Percentiles rank a stretch among this genome's conserved stretches.
Conservation (phyloP, 352 stramenopile genomes). For the Halophytophthora polymorphica region DNA sequence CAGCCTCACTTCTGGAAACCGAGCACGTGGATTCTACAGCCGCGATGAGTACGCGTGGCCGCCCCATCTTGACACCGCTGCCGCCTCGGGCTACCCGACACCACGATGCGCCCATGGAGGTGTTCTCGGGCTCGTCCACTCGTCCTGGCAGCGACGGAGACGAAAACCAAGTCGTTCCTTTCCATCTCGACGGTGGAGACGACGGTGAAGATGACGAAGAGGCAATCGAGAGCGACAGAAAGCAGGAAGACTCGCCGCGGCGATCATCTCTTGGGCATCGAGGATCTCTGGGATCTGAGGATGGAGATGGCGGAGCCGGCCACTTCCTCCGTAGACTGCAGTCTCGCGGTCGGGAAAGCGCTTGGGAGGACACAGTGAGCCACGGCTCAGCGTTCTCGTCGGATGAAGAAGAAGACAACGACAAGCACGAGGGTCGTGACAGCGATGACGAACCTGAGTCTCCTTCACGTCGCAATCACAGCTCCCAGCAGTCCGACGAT, state of each 20-base stretch:
- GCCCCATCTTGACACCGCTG: conserved; percentile 14
- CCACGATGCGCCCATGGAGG: conserved; percentile 7
- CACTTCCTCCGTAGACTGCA: conserved; percentile 3
- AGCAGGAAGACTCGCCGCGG: no score
- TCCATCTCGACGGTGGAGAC: conserved; percentile 44
- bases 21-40: no score
- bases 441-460: conserved; percentile 26
- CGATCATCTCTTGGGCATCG: conserved; percentile 23
- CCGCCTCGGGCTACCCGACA: conserved; percentile 8
- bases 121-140: not conserved
- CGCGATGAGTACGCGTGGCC: conserved; percentile 12
- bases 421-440: conserved; percentile 10
- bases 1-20: no score
- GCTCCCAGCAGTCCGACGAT: conserved; percentile 31
- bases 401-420: conserved; percentile 18
- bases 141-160: conserved; percentile 18
- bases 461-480: conserved; percentile 12
- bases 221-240: not conserved
- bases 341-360: conserved; percentile 25
- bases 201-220: conserved; percentile 28
- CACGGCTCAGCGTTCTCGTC: conserved; percentile 14
- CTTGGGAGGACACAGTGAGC: conserved; percentile 39
- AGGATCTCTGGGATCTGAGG: conserved; percentile 9
- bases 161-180: conserved; percentile 66
- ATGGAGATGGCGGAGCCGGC: conserved; percentile 1